These are phyloP conservation scores for Huntiella bhutanensis DNA, from an alignment of 2,329 filamentous ascomycete genomes.

Conservation along the genomic window DNA sequence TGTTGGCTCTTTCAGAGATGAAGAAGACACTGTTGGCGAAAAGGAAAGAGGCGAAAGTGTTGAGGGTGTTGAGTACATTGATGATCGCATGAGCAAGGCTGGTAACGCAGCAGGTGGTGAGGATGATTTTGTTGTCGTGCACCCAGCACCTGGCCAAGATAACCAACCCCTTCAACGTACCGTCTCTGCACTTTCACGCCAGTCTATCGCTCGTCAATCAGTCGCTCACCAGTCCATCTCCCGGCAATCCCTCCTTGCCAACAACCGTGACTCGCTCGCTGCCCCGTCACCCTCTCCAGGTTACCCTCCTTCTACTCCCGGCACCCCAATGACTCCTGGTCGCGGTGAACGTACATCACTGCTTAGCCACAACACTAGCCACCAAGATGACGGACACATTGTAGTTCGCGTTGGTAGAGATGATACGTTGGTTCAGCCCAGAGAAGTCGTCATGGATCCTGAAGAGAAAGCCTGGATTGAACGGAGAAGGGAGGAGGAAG, in stretches of 20 bases:
- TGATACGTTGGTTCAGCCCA: constrained; percentile 20
- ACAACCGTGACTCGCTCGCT: neutral
- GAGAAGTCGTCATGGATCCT: constrained; percentile 5
- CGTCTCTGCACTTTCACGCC: neutral
- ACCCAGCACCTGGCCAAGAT: neutral
- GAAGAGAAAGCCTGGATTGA: constrained; percentile 9
- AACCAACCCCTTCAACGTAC: neutral
- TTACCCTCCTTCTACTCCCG: too few species aligned
- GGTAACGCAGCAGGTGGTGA: neutral
- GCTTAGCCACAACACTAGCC: too few species aligned
- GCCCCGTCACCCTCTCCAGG: neutral
- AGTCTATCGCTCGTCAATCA: neutral
- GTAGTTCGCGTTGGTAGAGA: constrained; percentile 31
- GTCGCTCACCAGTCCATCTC: neutral
- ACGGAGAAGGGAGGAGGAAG: constrained; percentile 9
- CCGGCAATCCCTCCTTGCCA: neutral
- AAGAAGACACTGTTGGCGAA: neutral
- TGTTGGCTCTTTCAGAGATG: constrained; percentile 11
- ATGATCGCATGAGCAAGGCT: neutral
- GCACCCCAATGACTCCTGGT: too few species aligned
- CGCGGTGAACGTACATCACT: too few species aligned
- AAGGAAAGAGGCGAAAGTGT: too few species aligned
- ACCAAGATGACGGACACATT: too few species aligned
- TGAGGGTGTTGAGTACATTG: too few species aligned
- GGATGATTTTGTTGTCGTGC: constrained; percentile 2